phyloP scores from a whole-genome alignment of 768 basidiomycete genomes.

The Zangia roseola region DNA sequence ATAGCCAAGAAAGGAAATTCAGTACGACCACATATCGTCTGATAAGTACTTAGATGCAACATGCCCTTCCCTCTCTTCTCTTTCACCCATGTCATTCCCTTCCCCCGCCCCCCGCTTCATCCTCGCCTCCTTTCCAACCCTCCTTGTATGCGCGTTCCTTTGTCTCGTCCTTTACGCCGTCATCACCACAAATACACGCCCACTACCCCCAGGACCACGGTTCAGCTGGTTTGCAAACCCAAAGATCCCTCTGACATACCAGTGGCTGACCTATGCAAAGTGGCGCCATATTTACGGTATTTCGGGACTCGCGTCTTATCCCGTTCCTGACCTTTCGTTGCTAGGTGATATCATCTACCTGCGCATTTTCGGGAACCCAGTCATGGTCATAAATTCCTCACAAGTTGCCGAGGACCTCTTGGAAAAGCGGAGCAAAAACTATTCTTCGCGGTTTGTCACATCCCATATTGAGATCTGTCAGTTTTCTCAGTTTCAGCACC shows the following conservation, averaged over 20 bases:
- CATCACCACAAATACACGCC: slow-evolving; percentile 3
- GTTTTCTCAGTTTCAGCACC: not conserved
- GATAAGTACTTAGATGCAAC: too few relatives aligned
- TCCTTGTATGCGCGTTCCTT: slow-evolving; percentile 7
- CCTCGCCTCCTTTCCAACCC: not conserved
- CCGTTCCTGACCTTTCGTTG: not conserved
- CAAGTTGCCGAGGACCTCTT: slow-evolving; percentile 42
- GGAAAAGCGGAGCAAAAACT: slow-evolving; percentile 44
- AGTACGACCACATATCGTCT: too few relatives aligned
- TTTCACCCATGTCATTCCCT: not conserved
- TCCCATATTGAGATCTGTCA: not conserved
- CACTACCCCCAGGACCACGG: slow-evolving; percentile 43
- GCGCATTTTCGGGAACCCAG: slow-evolving; percentile 43
- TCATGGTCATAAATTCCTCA: slow-evolving; percentile 46
- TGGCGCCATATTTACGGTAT: slow-evolving; percentile 46
- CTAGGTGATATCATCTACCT: slow-evolving; percentile 49
- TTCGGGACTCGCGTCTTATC: not conserved
- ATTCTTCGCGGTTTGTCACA: slow-evolving; percentile 36
- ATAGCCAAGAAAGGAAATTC: too few relatives aligned
- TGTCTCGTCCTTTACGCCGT: slow-evolving; percentile 12
- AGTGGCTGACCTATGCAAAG: slow-evolving; percentile 45
- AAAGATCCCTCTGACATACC: slow-evolving; percentile 36
- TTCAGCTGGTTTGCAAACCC: slow-evolving; percentile 36
- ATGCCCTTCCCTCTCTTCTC: not conserved
- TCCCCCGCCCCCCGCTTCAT: not conserved